phyloP scores from a whole-genome alignment of 257 asterid species.

The Forsythia suspensa region DNA sequence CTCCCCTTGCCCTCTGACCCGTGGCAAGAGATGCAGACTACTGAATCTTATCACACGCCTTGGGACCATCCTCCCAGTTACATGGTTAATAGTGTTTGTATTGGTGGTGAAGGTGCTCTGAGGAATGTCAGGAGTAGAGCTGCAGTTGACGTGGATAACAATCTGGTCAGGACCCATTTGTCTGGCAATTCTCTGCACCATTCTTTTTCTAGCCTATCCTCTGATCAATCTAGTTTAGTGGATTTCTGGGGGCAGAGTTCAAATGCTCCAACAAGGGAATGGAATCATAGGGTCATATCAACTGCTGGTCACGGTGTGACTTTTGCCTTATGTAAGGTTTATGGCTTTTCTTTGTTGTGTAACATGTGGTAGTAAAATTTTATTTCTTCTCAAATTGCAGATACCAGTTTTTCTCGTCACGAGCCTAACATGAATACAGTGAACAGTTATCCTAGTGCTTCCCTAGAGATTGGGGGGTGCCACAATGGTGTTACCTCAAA shows the following conservation, averaged over 20 bases:
- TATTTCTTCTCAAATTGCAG: constrained; percentile 39
- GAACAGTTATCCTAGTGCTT: constrained; percentile 40
- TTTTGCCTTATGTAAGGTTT: constrained; percentile 51
- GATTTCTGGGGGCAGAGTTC: constrained; percentile 53
- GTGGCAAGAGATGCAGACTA: constrained; percentile 58
- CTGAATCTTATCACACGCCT: constrained; percentile 48
- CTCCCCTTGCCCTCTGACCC: constrained; percentile 46
- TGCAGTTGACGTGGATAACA: constrained; percentile 44
- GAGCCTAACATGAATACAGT: constrained; percentile 41
- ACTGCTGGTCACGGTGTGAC: constrained; percentile 50
- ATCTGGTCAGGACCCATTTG: constrained; percentile 41
- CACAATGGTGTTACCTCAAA: constrained; percentile 39
- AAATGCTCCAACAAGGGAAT: constrained; percentile 48
- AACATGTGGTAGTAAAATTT: constrained; percentile 12
- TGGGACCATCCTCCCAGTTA: constrained; percentile 46
- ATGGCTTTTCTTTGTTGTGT: background rate
- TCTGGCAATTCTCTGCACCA: constrained; percentile 38
- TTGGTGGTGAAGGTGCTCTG: constrained; percentile 52
- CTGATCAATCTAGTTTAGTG: constrained; percentile 41
- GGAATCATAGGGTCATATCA: constrained; percentile 41
- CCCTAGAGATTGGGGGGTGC: constrained; percentile 48
- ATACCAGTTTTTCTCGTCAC: constrained; percentile 45
- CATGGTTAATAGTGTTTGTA: constrained; percentile 53
- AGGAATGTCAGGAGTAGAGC: constrained; percentile 77
- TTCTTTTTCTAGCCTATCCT: constrained; percentile 34